Conservation (phyloP, 75 land plant genomes). For the Selaginella tamariscina region DNA sequence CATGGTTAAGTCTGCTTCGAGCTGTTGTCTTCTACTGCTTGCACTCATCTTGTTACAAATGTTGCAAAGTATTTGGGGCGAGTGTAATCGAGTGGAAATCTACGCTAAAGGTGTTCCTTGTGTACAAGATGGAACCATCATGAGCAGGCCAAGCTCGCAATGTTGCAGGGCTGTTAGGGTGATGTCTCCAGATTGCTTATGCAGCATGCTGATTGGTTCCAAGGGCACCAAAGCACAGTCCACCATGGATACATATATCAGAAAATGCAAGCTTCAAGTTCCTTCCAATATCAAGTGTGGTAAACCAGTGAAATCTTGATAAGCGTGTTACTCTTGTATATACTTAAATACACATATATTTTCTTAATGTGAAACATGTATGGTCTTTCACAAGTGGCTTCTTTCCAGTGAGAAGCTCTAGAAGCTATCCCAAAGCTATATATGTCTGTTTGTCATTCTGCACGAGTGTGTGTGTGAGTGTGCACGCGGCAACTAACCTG, state of each 20-base stretch:
- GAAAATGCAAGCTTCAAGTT: not conserved
- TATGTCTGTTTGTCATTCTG: slow-evolving; percentile 1
- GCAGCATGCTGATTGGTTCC: not conserved
- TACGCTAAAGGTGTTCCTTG: not conserved
- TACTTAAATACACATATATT: too few species aligned
- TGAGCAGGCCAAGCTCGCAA: not conserved
- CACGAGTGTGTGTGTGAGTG: too few species aligned
- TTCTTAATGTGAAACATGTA: not conserved
- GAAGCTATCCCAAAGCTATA: slow-evolving; percentile 3
- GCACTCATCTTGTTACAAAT: not conserved
- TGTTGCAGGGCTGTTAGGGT: not conserved
- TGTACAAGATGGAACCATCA: not conserved
- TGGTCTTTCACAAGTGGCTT: not conserved
- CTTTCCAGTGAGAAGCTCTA: slow-evolving; percentile 11
- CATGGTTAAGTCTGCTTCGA: too few species aligned
- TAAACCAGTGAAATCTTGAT: too few species aligned
- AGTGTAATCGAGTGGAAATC: not conserved
- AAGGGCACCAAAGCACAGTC: not conserved
- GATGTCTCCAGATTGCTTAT: not conserved
- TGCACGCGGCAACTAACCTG: too few species aligned
- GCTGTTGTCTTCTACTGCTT: not conserved
- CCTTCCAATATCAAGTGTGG: too few species aligned
- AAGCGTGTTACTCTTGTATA: not conserved
- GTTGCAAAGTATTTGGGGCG: not conserved
- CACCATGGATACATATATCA: not conserved